Evolutionary conservation across 2,329 filamentous ascomycete species (phyloP).

Genomic region (Neofusicoccum ribis): DNA sequence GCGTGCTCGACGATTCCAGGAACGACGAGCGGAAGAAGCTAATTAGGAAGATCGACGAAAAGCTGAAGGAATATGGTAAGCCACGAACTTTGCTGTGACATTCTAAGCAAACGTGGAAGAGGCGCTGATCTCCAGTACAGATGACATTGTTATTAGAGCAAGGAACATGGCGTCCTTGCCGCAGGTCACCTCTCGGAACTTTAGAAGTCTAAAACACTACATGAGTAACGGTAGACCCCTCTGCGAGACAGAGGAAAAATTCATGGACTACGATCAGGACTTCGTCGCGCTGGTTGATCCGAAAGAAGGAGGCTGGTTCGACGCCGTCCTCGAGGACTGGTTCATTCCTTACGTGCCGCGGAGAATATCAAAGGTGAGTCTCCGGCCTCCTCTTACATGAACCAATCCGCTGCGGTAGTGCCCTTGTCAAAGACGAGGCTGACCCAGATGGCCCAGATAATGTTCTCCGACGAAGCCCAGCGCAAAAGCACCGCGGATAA

Average conservation of each 20-base stretch:
- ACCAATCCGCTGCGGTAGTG: too few species aligned
- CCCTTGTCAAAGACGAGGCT: too few species aligned
- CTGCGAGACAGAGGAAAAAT: conserved; percentile 15
- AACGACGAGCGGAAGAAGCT: conserved; percentile 14
- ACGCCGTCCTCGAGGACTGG: conserved; percentile 18
- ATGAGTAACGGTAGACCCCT: conserved; percentile 22
- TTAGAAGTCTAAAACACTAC: conserved; percentile 20
- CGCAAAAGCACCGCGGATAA: conserved; percentile 22
- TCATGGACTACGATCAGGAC: conserved; percentile 19
- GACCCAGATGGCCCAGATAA: too few species aligned
- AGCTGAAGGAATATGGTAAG: conserved; percentile 22
- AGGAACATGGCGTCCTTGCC: conserved; percentile 20
- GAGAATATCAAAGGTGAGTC: too few species aligned
- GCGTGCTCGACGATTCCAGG: conserved; percentile 14
- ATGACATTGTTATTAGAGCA: conserved; percentile 22
- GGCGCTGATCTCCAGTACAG: not conserved
- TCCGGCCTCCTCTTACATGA: too few species aligned
- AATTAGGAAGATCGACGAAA: conserved; percentile 20
- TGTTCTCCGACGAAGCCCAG: conserved; percentile 23
- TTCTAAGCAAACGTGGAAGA: not conserved
- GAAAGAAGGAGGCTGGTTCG: conserved; percentile 22
- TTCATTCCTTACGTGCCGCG: not conserved
- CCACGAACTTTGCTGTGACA: not conserved
- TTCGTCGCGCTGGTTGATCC: conserved; percentile 21
- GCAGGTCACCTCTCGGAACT: conserved; percentile 21